A percentile compares a stretch with the other conserved stretches of the same genome.
Conservation (phyloP, 768 basidiomycete genomes). For the Naganishia onofrii region DNA sequence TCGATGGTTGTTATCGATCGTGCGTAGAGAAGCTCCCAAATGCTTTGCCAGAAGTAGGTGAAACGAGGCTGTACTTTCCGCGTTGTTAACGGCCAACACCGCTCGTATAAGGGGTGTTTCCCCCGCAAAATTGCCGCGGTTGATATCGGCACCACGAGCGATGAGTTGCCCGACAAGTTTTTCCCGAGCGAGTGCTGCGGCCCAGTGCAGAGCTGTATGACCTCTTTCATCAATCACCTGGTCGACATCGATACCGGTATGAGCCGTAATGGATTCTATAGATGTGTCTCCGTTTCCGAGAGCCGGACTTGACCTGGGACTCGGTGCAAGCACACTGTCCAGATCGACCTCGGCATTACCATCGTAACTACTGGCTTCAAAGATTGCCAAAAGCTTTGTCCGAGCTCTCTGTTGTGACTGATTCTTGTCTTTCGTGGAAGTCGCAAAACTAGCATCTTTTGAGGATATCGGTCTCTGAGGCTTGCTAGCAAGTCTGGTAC, state of each 20-base stretch:
- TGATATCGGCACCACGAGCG: conserved; percentile 74
- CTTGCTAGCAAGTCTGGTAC: conserved; percentile 44
- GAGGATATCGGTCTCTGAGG: conserved; percentile 42
- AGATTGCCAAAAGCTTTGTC: conserved; percentile 47
- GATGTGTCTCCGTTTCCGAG: conserved; percentile 35
- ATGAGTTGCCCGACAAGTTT: conserved; percentile 69
- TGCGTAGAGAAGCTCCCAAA: conserved; percentile 73
- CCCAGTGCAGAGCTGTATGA: conserved; percentile 90
- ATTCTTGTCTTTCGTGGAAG: conserved; percentile 8
- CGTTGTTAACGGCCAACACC: conserved; percentile 81
- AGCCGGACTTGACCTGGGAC: conserved; percentile 29
- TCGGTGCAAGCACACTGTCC: conserved; percentile 10
- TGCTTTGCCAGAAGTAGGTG: conserved; percentile 60
- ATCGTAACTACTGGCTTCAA: conserved; percentile 36
- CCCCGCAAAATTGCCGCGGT: conserved; percentile 86
- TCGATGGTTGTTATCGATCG: conserved; percentile 79
- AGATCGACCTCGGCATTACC: conserved; percentile 38
- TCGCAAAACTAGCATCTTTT: conserved; percentile 33
- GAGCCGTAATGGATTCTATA: conserved; percentile 24
- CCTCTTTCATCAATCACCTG: conserved; percentile 89
- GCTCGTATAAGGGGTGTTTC: conserved; percentile 93
- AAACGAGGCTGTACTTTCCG: conserved; percentile 70
- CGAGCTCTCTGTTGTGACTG: conserved; percentile 20
- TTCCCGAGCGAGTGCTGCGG: conserved; percentile 76
- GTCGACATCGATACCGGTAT: conserved; percentile 63